Percentiles rank a stretch among this genome's conserved stretches.
These are phyloP conservation scores for Chaetomium fimeti DNA, from an alignment of 495 filamentous ascomycete genomes.

Conservation along the genomic window DNA sequence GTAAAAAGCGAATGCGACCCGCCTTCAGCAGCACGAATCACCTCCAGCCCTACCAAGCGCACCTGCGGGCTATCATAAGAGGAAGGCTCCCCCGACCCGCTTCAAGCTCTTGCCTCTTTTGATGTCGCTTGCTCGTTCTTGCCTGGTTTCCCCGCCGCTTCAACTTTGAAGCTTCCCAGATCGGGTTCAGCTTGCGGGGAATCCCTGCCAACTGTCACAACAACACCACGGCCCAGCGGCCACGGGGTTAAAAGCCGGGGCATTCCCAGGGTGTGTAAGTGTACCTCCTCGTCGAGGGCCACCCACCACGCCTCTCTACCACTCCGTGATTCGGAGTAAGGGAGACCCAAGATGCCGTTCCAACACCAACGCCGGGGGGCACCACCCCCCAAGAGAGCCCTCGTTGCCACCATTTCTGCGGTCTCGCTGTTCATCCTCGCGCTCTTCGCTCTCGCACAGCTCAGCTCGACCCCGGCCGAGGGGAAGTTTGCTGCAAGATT, in stretches of 20 bases:
- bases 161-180: constrained; percentile 1
- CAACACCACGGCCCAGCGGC: not conserved
- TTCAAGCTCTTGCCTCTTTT: constrained; percentile 11
- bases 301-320: not conserved
- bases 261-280: not conserved
- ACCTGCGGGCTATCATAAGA: constrained; percentile 4
- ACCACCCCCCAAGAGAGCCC: constrained; percentile 12
- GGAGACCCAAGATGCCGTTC: constrained; percentile 13
- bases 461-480: not conserved
- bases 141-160: constrained; percentile 1
- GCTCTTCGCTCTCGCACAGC: constrained; percentile 24
- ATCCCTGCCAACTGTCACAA: constrained; percentile 6
- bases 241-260: not conserved
- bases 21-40: no score
- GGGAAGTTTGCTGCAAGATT: constrained; percentile 1
- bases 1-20: not conserved
- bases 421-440: constrained; percentile 29
- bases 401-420: constrained; percentile 21
- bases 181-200: constrained; percentile 11
- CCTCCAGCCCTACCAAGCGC: no score
- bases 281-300: not conserved
- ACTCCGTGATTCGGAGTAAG: not conserved
- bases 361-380: constrained; percentile 8
- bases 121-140: constrained; percentile 7
- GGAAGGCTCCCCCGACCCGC: constrained; percentile 14